Conservation (phyloP, 129 eudicot species). For the Glebionis coronaria region DNA sequence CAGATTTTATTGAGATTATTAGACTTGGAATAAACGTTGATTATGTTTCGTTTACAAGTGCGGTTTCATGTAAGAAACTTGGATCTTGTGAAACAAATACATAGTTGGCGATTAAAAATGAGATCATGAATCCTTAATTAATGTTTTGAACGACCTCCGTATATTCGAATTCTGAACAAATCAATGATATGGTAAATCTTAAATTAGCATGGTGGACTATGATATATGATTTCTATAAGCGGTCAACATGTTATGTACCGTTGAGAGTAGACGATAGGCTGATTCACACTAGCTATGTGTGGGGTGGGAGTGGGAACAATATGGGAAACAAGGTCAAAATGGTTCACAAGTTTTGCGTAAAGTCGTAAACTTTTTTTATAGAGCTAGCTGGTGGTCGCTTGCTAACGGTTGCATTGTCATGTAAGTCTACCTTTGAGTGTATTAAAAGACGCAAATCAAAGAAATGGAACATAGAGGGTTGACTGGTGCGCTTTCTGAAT, state of each 20-base stretch:
- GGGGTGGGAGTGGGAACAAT: conserved; percentile 23
- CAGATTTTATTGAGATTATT: conserved; percentile 62
- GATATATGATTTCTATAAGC: conserved; percentile 50
- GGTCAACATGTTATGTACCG: conserved; percentile 46
- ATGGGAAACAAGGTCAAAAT: conserved; percentile 59
- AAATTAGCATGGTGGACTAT: conserved; percentile 89
- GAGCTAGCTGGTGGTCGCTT: conserved; percentile 36
- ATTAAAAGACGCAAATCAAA: conserved; percentile 42
- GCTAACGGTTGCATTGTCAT: conserved; percentile 78
- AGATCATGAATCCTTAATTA: conserved; percentile 60
- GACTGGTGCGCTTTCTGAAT: too few species aligned
- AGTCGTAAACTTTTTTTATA: conserved; percentile 45
- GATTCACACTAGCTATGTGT: conserved; percentile 49
- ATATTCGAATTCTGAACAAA: conserved; percentile 57
- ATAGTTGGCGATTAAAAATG: conserved; percentile 53
- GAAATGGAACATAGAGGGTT: conserved; percentile 60
- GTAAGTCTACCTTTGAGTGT: conserved; percentile 70
- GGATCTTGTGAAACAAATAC: conserved; percentile 64
- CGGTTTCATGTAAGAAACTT: conserved; percentile 59
- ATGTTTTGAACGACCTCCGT: conserved; percentile 57
- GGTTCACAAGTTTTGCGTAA: conserved; percentile 72
- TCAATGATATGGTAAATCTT: conserved; percentile 52
- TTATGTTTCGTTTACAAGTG: conserved; percentile 74
- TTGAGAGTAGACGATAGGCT: conserved; percentile 60
- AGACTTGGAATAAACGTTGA: conserved; percentile 50